Base-by-base conservation (phyloP, 192 early-diverging fungal species). In the Linnemannia schmuckeri region DNA sequence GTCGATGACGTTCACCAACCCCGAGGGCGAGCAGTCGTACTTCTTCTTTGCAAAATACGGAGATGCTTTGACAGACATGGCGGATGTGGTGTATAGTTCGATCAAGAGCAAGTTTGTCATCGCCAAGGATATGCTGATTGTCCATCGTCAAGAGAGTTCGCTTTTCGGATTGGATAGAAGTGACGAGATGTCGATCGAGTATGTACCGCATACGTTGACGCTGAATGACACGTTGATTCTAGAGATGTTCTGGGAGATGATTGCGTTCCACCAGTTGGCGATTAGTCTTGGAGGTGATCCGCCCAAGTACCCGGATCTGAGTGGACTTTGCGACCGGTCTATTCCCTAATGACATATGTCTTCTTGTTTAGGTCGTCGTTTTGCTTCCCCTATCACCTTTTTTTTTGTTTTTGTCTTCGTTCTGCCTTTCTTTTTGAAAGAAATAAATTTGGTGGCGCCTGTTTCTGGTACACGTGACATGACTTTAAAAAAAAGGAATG, bases 181-280 rank as follows among this genome's bases (percentile, higher is more conserved):
- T 18, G 76, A 77, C 8, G 73, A 75, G 63, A 47, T 35, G 33
- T 35, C 22, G n/a, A 47, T 75, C n/a, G 10, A 33, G 18, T 42
- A 74, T 40, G 52, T 84, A 17, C 83, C 83, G 1, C 83, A 85
- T 41, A 57, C 30, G 6, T n/a, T 80, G 54, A 80, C 69, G 1
- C 10, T 61, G 12, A 70, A 80, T 30, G 83, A 85, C 35, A 80
- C 77, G 8, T 4, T 63, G 7, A 4, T 85, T 15, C 18, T 85
- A 41, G n/a, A 79, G 20, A 80, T 68, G 47, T 85, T 40, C 78
- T 85, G 49, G 54, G 78, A 85, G 74, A 46, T 80, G 63, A 46
- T 85, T 69, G 74, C 68, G 24, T 85, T 63, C 47, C 83, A 70
- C 4, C 57, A 85, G 54, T 30, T 85, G 54, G 83, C 83, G 3